Evolutionary conservation across 768 basidiomycete species (phyloP), one percentile per base, ranked within the genome.

Genomic region (Nidularia pulvinata): DNA sequence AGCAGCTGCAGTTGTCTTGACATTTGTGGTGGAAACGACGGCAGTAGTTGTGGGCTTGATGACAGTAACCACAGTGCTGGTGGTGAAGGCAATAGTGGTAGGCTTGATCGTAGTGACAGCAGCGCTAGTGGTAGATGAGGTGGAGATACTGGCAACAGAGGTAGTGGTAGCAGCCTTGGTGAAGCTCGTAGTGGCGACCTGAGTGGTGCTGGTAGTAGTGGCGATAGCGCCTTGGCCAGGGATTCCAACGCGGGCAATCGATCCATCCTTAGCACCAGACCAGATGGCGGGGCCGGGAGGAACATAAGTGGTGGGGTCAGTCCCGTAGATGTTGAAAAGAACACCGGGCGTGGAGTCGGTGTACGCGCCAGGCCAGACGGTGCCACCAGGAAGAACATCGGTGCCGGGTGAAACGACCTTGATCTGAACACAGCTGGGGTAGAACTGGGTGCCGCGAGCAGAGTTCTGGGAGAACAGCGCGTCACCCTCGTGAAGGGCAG

Each of bases 341-440:
- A 72, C 68, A 19, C 69, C 71, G 25, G 68, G 69, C 7, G 66
- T 67, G 32, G 57, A 56, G 47, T 65, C 60, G 5, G 60, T 63
- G 57, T 72, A 69, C 52, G 30, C 63, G 22, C 22, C 45, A 9
- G 71, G 69, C 65, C 69, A 70, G 11, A 57, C 47, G 7, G 59
- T 59, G 16, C 65, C 65, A 3, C 61, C 64, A 35, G 70, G 69
- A 14, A 68, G 68, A 16, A 53, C 46, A 30, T 56, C 48, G 33
- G 30, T 62, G 19, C 66, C 68, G 46, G 51, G 50, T 4, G 68
- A 69, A 16, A 73, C 73, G 36, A 81, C 69, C 48, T 58, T 68
- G 52, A 80, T 64, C 58, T 80, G 79, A 58, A 65, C 73, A 65
- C 80, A 81, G 50, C 71, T 74, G 66, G 76, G 76, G 64, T 79